Percentiles rank a stretch among this genome's conserved stretches.
Evolutionary conservation across 202 grass and related monocot species (phyloP).

Genomic region (Panicum hallii): DNA sequence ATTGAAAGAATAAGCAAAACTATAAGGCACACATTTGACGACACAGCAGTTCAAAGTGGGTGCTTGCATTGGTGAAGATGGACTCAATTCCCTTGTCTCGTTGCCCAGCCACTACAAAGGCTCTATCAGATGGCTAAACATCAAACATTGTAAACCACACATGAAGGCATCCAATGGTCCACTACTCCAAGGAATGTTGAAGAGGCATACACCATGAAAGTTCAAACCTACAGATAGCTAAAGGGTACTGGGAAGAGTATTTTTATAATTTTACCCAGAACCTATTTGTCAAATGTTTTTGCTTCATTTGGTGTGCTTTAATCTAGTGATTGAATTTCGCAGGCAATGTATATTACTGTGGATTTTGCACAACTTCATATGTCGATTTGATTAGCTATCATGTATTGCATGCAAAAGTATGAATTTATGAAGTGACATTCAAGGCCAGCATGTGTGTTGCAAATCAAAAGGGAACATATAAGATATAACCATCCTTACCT

Average conservation of each 20-base stretch:
- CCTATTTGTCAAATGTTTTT: not conserved
- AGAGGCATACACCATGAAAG: not conserved
- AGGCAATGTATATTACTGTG: not conserved
- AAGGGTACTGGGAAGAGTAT: not conserved
- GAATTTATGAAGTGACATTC: not conserved
- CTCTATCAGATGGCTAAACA: too few relatives aligned
- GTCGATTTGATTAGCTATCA: not conserved
- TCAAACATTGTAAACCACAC: not conserved
- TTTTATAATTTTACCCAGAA: slow-evolving; percentile 6
- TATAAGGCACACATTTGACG: not conserved
- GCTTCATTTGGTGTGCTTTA: slow-evolving; percentile 2
- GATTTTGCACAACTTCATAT: not conserved
- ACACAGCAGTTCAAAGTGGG: too few relatives aligned
- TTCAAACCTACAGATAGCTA: not conserved
- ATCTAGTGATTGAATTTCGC: not conserved
- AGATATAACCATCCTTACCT: slow-evolving; percentile 58
- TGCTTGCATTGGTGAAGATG: not conserved
- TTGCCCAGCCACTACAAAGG: not conserved
- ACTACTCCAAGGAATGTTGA: slow-evolving; percentile 15
- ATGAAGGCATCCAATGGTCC: not conserved
- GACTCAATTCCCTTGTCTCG: not conserved
- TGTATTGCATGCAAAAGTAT: not conserved
- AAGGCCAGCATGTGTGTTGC: not conserved
- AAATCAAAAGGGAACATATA: slow-evolving; percentile 25
- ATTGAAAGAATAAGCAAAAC: slow-evolving; percentile 17